Percentiles rank a stretch among this genome's conserved stretches.
Conservation (phyloP, 202 grass and related monocot genomes). For the Zoysia matrella region DNA sequence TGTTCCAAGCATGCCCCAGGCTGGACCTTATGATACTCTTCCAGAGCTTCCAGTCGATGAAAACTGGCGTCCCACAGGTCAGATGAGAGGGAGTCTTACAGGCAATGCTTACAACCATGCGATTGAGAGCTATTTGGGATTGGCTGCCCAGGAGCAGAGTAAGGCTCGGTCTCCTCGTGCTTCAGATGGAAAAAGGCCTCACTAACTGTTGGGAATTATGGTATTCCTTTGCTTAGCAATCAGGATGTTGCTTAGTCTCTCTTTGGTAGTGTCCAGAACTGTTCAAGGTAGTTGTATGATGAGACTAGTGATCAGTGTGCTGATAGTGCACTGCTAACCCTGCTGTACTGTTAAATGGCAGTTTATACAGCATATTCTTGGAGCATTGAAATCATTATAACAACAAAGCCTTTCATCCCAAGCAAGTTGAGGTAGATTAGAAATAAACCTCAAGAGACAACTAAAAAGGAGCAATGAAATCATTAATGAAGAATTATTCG, state of each 20-base stretch:
- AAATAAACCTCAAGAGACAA: too few species aligned
- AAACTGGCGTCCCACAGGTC: constrained; percentile 75
- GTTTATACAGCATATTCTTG: too few species aligned
- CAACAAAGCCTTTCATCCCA: too few species aligned
- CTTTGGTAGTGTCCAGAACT: neutral
- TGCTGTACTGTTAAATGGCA: too few species aligned
- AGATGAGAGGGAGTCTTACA: constrained; percentile 88
- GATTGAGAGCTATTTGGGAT: constrained; percentile 52
- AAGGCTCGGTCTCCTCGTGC: constrained; percentile 16
- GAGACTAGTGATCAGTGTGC: too few species aligned
- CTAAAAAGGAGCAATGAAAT: too few species aligned
- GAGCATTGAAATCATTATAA: too few species aligned
- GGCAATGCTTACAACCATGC: constrained; percentile 75
- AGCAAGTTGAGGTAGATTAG: too few species aligned
- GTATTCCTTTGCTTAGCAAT: neutral
- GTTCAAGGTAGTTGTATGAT: too few species aligned
- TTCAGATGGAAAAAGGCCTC: constrained; percentile 2
- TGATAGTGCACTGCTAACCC: too few species aligned
- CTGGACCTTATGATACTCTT: constrained; percentile 18
- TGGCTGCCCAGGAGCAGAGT: constrained; percentile 23
- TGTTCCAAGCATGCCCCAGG: constrained; percentile 1
- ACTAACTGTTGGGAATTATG: neutral
- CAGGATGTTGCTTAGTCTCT: neutral
- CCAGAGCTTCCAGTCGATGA: constrained; percentile 56
- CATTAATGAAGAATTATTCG: too few species aligned